Percentiles rank a stretch among this genome's conserved stretches.
These are phyloP conservation scores for Micractinium sp. DNA, from an alignment of 139 green algal genomes.

Conservation along the genomic window DNA sequence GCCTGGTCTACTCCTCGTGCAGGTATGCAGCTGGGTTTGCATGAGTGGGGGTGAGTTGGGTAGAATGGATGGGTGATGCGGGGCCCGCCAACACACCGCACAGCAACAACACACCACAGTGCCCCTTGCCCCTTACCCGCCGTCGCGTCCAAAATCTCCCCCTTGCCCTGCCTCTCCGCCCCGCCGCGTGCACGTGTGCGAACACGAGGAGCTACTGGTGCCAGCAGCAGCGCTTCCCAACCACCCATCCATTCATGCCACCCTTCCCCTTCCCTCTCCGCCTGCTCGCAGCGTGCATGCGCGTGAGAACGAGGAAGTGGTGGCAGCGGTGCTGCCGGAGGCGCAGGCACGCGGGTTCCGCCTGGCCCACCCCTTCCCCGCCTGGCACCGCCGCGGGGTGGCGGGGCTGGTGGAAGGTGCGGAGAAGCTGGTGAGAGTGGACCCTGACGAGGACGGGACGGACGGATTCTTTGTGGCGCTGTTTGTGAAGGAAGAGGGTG, in stretches of 20 bases:
- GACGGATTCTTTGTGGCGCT: constrained; percentile 95
- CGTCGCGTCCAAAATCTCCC: too few species aligned
- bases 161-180: background rate
- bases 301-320: constrained; percentile 94
- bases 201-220: too few species aligned
- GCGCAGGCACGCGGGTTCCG: constrained; percentile 68
- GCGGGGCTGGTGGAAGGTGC: constrained; percentile 41
- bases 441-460: constrained; percentile 77
- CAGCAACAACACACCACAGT: too few species aligned
- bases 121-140: too few species aligned
- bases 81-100: too few species aligned
- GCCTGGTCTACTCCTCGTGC: too few species aligned
- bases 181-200: background rate
- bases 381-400: constrained; percentile 78
- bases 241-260: background rate
- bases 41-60: too few species aligned
- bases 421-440: constrained; percentile 69
- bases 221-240: background rate
- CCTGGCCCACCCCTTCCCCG: constrained; percentile 69
- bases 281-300: constrained; percentile 67
- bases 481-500: constrained; percentile 56
- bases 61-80: too few species aligned
- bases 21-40: background rate
- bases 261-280: background rate
- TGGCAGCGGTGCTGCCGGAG: constrained; percentile 71